Evolutionary conservation across 78 protist genomes (phyloP).

Genomic region (Capsaspora owczarzaki): DNA sequence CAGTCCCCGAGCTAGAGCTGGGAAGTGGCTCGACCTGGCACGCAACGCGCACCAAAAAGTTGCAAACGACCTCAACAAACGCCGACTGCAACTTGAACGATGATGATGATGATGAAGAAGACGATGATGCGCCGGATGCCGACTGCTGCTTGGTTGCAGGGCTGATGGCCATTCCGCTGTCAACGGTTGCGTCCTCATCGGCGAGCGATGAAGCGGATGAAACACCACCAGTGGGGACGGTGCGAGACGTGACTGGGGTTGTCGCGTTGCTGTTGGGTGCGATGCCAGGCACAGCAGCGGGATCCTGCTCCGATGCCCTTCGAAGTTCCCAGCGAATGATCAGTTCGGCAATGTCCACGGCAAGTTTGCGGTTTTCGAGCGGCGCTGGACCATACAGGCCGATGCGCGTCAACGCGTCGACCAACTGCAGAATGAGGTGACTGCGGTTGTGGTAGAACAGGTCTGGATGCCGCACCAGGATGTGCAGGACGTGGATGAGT

Average conservation of each 20-base stretch:
- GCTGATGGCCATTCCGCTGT: no score
- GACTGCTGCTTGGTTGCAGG: no score
- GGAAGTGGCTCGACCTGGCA: not conserved
- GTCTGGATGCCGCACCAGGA: conserved; percentile 68
- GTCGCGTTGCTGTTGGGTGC: no score
- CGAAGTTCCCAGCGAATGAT: conserved; percentile 70
- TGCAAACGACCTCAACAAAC: conserved; percentile 26
- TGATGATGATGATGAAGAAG: no score
- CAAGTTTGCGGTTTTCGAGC: conserved; percentile 68
- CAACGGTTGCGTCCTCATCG: no score
- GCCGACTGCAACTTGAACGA: no score
- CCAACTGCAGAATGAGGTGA: conserved; percentile 80
- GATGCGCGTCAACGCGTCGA: conserved; percentile 64
- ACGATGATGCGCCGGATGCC: no score
- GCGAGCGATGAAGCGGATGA: no score
- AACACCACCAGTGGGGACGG: no score
- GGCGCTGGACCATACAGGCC: conserved; percentile 43
- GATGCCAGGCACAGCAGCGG: conserved; percentile 1
- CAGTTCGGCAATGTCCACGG: conserved; percentile 69
- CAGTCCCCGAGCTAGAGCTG: not conserved
- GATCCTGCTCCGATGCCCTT: not conserved
- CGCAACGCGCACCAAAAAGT: conserved; percentile 32
- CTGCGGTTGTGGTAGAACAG: conserved; percentile 63
- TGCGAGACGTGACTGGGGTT: no score
- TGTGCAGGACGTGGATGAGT: conserved; percentile 78